phyloP scores from a whole-genome alignment of 2,329 filamentous ascomycete genomes.

The Botrytis sinoallii region DNA sequence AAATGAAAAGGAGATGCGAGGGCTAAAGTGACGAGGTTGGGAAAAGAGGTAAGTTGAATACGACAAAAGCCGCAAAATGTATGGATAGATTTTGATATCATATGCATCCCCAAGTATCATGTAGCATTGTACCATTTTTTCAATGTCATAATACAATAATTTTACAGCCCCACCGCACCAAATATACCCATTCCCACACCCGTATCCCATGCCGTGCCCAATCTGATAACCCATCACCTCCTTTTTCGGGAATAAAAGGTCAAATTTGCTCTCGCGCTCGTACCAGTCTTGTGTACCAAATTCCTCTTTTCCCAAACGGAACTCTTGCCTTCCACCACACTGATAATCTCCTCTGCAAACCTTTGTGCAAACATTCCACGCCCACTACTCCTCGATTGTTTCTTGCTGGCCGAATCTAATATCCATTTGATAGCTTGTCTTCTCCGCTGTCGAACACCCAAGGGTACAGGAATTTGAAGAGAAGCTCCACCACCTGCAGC shows the following conservation, averaged over 20 bases:
- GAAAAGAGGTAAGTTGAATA: not conserved
- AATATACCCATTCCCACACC: not conserved
- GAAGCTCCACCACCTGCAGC: constrained; percentile 82
- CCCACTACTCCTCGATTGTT: constrained; percentile 68
- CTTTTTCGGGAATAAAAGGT: constrained; percentile 37
- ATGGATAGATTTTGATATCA: not conserved
- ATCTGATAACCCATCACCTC: not conserved
- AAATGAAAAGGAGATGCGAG: not conserved
- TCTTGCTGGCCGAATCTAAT: constrained; percentile 75
- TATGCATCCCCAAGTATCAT: constrained; percentile 3
- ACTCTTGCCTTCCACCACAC: constrained; percentile 83
- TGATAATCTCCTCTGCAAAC: constrained; percentile 81
- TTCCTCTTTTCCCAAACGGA: constrained; percentile 79
- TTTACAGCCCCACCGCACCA: constrained; percentile 5
- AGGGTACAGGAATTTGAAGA: constrained; percentile 77
- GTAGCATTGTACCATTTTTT: not conserved
- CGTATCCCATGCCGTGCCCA: not conserved
- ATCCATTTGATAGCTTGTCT: constrained; percentile 86
- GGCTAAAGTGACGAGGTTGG: not conserved
- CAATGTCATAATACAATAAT: constrained; percentile 20
- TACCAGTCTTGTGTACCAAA: constrained; percentile 75
- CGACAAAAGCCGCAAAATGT: not conserved
- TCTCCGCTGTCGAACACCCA: constrained; percentile 71
- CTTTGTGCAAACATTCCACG: constrained; percentile 70
- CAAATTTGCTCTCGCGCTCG: constrained; percentile 73